Evolutionary conservation across 2,329 filamentous ascomycete genomes (phyloP).

Genomic region (Fusarium proliferatum): DNA sequence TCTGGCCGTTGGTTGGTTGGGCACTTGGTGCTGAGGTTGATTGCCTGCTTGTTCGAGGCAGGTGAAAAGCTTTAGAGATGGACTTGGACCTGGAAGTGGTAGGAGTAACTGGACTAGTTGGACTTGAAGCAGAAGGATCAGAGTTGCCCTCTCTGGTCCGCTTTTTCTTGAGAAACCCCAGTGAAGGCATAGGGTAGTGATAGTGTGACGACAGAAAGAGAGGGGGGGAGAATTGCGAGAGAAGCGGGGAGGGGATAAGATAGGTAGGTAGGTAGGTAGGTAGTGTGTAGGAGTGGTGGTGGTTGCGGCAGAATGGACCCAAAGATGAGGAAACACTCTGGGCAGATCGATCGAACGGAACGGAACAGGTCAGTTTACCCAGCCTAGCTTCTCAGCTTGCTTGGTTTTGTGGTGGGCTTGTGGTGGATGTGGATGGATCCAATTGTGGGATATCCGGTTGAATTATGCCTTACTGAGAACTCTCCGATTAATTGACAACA

Average conservation of each 20-base stretch:
- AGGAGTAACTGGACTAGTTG: slow-evolving; percentile 71
- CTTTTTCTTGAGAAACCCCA: slow-evolving; percentile 98
- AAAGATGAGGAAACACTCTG: slow-evolving; percentile 35
- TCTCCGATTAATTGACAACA: slow-evolving; percentile 1
- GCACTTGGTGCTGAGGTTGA: slow-evolving; percentile 42
- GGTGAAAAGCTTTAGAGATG: slow-evolving; percentile 59
- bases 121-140: slow-evolving; percentile 74
- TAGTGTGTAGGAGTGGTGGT: slow-evolving; percentile 14
- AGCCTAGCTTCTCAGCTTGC: slow-evolving; percentile 12
- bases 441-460: slow-evolving; percentile 6
- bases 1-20: slow-evolving; percentile 24
- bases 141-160: slow-evolving; percentile 90
- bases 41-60: slow-evolving; percentile 49
- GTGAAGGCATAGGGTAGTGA: slow-evolving; percentile 79
- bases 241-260: slow-evolving; percentile 31
- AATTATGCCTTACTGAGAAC: not conserved
- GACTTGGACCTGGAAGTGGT: slow-evolving; percentile 60
- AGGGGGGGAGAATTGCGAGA: slow-evolving; percentile 19
- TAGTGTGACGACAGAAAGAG: slow-evolving; percentile 37
- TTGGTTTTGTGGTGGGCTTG: slow-evolving; percentile 31
- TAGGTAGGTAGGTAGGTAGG: slow-evolving; percentile 7
- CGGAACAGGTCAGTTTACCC: slow-evolving; percentile 20
- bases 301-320: slow-evolving; percentile 27
- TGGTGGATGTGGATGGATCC: slow-evolving; percentile 15
- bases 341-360: slow-evolving; percentile 43